These are phyloP conservation scores for Kluyveromyces siamensis DNA, from an alignment of 805 yeast genomes.

Conservation along the genomic window DNA sequence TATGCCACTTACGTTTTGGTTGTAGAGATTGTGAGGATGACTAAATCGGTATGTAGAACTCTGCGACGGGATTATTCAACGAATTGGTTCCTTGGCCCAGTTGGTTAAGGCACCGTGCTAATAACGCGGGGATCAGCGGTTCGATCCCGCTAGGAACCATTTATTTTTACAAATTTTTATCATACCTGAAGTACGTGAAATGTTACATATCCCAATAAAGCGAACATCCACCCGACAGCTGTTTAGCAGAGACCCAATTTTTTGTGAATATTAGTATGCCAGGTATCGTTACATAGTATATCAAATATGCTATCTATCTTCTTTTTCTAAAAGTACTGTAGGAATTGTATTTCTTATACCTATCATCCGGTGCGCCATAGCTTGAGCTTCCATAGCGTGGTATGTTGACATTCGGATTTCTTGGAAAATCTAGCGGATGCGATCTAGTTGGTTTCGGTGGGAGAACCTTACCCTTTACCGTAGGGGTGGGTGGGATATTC, in stretches of 20 bases:
- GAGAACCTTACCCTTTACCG: slow-evolving; percentile 11
- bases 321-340: slow-evolving; percentile 16
- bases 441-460: slow-evolving; percentile 11
- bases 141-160: slow-evolving; percentile 26
- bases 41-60: too few relatives aligned
- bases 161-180: too few relatives aligned
- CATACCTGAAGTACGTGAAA: too few relatives aligned
- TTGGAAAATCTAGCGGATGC: slow-evolving; percentile 24
- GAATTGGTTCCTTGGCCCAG: slow-evolving; percentile 24
- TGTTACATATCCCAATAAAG: neutral
- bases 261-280: neutral
- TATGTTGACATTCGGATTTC: slow-evolving; percentile 12
- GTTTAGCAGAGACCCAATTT: too few relatives aligned
- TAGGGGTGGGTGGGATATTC: slow-evolving; percentile 5
- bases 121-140: slow-evolving; percentile 27
- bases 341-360: slow-evolving; percentile 12
- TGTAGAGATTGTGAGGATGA: too few relatives aligned
- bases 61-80: neutral
- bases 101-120: slow-evolving; percentile 27
- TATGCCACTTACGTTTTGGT: too few relatives aligned
- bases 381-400: slow-evolving; percentile 14
- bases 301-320: neutral
- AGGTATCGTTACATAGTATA: neutral
- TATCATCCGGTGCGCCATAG: slow-evolving; percentile 3
- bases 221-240: neutral